Percentiles rank a stretch among this genome's conserved stretches.
phyloP scores from a whole-genome alignment of 2,329 filamentous ascomycete species.

The Bipolaris cookei region DNA sequence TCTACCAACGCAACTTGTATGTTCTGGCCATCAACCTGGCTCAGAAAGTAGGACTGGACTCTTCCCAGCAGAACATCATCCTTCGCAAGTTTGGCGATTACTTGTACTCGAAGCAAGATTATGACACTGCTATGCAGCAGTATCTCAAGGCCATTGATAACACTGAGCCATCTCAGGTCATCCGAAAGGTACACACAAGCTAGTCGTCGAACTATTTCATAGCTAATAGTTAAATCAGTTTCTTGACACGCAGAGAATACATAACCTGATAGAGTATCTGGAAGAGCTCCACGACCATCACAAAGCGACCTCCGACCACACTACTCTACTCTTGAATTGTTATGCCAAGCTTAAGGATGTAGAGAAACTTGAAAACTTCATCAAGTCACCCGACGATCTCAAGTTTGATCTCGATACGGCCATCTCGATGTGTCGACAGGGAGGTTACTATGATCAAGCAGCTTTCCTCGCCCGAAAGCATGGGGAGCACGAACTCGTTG shows the following conservation, averaged over 20 bases:
- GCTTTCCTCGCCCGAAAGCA: constrained; percentile 95
- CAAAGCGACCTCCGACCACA: constrained; percentile 92
- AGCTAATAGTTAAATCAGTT: constrained; percentile 62
- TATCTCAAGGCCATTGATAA: constrained; percentile 96
- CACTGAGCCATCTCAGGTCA: constrained; percentile 94
- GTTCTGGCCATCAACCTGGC: constrained; percentile 90
- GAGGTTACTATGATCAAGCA: constrained; percentile 95
- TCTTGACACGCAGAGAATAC: constrained; percentile 94
- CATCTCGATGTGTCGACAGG: constrained; percentile 96
- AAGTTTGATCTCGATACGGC: constrained; percentile 98
- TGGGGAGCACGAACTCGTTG: constrained; percentile 88
- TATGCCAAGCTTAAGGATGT: constrained; percentile 98
- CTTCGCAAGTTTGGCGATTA: constrained; percentile 94
- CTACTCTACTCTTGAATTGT: constrained; percentile 91
- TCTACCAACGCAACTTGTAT: constrained; percentile 94
- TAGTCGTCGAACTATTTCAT: neutral
- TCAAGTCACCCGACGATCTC: constrained; percentile 90
- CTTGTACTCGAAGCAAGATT: constrained; percentile 92
- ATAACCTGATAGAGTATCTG: constrained; percentile 95
- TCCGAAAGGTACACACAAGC: constrained; percentile 71
- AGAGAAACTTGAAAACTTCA: constrained; percentile 93
- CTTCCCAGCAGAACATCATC: constrained; percentile 84
- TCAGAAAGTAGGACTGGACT: constrained; percentile 82
- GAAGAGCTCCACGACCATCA: constrained; percentile 95
- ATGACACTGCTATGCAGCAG: constrained; percentile 98